Base-by-base conservation (phyloP, 108 stramenopile species). In the Cyclotella baltica region DNA sequence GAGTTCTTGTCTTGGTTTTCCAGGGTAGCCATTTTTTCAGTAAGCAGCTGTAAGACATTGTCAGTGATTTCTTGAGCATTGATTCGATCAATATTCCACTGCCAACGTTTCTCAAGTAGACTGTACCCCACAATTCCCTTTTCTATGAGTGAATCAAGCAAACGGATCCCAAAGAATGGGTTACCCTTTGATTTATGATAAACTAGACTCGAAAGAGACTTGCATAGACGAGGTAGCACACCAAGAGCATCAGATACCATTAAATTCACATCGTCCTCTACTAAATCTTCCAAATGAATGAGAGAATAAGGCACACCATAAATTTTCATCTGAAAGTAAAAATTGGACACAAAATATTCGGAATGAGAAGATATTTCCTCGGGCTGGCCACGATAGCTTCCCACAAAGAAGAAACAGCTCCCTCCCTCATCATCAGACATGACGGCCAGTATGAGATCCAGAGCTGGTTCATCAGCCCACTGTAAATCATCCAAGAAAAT, bases 401-500 rank as follows among this genome's bases (percentile, higher is more conserved):
- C 81, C 5, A 83, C 76, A 67, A 83, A 83, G n/a, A 77, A 58
- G 15, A 83, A 18, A 23, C 71, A 77, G 27, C 67, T 81, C 0
- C 52, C 43, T 36, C 70, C 76, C 28, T 46, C 76, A 20, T 29
- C 33, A 48, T 83, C 81, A 22, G 71, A 77, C 1, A 83, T 63
- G 25, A 83, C 30, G 25, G 64, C 4, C 13, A 58, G 48, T 2
- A 83, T 37, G 11, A 82, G 33, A 28, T 57, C 72, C 0, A 85
- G 31, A 25, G 85, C 53, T 10, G 62, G 51, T 19, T 27, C 15
- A 50, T 80, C 79, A 9, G 79, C 75, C 84, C 84, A 85, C 47
- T 82, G 85, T 18, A 78, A 38, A 67, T 85, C 85, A 57, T 85
- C 85, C 8, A 85, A 37, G 37, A 85, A 82, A 23, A 85, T 43